A percentile compares a stretch with the other conserved stretches of the same genome.
These are phyloP conservation scores for Sporothrix dimorphospora DNA, from an alignment of 2,329 filamentous ascomycete species.

Conservation along the genomic window DNA sequence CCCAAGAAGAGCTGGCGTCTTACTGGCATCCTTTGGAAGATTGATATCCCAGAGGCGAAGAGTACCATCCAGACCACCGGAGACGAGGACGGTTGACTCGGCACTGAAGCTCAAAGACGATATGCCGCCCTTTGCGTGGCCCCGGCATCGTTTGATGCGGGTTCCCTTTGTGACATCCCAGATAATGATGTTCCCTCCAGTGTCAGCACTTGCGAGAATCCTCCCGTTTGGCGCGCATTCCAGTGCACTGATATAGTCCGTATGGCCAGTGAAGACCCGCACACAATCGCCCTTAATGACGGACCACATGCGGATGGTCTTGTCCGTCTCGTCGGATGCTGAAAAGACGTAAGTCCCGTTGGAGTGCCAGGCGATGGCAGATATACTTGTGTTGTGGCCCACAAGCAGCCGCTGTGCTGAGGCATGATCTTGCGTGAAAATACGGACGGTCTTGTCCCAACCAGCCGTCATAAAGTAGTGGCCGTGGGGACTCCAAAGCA, in stretches of 20 bases:
- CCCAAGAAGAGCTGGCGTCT: slow-evolving; percentile 43
- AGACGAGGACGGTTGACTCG: slow-evolving; percentile 87
- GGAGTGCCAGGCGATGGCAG: slow-evolving; percentile 88
- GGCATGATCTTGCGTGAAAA: slow-evolving; percentile 93
- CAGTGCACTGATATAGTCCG: slow-evolving; percentile 81
- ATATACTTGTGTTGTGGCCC: slow-evolving; percentile 92
- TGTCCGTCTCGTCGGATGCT: slow-evolving; percentile 80
- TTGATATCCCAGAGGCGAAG: slow-evolving; percentile 93
- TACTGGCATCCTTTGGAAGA: slow-evolving; percentile 67
- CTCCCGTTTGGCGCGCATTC: slow-evolving; percentile 87
- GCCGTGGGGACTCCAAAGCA: slow-evolving; percentile 88
- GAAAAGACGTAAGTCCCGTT: slow-evolving; percentile 95
- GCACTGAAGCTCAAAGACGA: slow-evolving; percentile 93
- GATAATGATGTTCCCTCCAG: slow-evolving; percentile 85
- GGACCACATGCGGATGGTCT: slow-evolving; percentile 96
- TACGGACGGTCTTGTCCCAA: slow-evolving; percentile 84
- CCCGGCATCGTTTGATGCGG: slow-evolving; percentile 87
- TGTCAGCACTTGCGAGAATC: slow-evolving; percentile 87
- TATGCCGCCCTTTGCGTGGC: slow-evolving; percentile 90
- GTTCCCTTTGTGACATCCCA: slow-evolving; percentile 91
- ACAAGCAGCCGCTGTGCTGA: slow-evolving; percentile 86
- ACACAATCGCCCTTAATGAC: slow-evolving; percentile 85
- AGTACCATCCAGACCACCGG: slow-evolving; percentile 87
- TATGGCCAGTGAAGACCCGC: slow-evolving; percentile 89
- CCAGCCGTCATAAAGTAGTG: slow-evolving; percentile 92